Conservation (phyloP, 1,284 basidiomycete genomes). For the Meripilus lineatus region DNA sequence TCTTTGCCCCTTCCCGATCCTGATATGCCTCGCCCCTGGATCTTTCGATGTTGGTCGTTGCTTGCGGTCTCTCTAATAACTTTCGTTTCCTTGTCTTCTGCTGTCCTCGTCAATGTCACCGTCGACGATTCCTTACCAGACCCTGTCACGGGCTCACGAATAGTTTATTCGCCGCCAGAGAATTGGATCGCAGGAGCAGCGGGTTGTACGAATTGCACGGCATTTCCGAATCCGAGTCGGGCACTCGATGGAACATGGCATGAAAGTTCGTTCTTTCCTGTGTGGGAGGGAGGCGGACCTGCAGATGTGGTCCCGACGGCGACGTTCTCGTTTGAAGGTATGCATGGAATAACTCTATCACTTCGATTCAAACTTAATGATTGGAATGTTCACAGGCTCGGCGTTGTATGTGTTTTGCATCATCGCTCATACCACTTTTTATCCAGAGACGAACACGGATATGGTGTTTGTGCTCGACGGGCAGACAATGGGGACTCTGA, state of each 20-base stretch:
- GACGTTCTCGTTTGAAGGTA: conserved; percentile 17
- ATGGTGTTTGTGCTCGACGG: conserved; percentile 35
- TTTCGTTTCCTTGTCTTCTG: conserved; percentile 10
- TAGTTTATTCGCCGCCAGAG: conserved; percentile 24
- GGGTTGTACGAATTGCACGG: conserved; percentile 7
- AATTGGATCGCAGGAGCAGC: conserved; percentile 4
- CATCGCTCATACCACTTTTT: conserved; percentile 19
- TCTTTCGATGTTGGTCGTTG: neutral
- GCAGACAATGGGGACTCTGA: conserved; percentile 23
- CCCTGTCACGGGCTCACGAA: conserved; percentile 24
- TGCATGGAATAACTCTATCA: neutral
- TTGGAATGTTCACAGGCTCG: conserved; percentile 18
- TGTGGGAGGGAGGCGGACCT: neutral
- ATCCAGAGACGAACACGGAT: conserved; percentile 26
- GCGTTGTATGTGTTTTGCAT: conserved; percentile 30
- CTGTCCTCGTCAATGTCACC: conserved; percentile 31
- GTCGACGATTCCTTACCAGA: conserved; percentile 43
- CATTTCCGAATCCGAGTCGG: conserved; percentile 4
- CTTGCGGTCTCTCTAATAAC: neutral
- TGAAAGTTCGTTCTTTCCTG: conserved; percentile 3
- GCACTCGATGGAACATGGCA: conserved; percentile 8
- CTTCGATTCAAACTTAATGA: neutral
- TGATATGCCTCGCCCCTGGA: too few species aligned
- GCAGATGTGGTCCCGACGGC: conserved; percentile 17
- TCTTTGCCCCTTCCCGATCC: neutral